A percentile compares a stretch with the other conserved stretches of the same genome.
phyloP scores from a whole-genome alignment of 2,329 filamentous ascomycete genomes.

The Magnaporthales sp. region DNA sequence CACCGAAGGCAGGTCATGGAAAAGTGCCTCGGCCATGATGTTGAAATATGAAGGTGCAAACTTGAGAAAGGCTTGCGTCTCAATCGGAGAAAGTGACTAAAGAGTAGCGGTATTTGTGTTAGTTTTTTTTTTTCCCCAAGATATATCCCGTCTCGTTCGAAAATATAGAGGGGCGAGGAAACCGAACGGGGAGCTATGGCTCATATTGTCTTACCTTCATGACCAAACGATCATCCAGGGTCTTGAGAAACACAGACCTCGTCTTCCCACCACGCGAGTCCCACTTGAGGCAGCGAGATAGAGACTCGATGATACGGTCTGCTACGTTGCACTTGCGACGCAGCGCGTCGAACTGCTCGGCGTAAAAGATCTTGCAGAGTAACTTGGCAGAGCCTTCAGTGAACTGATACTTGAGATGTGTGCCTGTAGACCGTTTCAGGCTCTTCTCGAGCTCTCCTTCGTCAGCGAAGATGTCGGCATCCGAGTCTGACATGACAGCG shows the following conservation, averaged over 20 bases:
- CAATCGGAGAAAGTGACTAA: constrained; percentile 70
- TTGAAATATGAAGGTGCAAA: constrained; percentile 97
- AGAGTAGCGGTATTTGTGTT: neutral
- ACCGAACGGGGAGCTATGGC: neutral
- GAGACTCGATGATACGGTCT: constrained; percentile 87
- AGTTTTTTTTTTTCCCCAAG: neutral
- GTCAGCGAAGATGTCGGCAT: constrained; percentile 26
- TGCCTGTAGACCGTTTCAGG: constrained; percentile 74
- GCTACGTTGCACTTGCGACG: constrained; percentile 87
- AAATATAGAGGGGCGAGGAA: neutral
- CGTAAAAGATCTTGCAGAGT: constrained; percentile 97
- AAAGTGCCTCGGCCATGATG: constrained; percentile 93
- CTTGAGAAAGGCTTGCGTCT: constrained; percentile 86
- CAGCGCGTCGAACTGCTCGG: constrained; percentile 93
- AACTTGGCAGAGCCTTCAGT: constrained; percentile 88
- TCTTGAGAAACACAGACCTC: constrained; percentile 95
- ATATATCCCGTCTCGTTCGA: neutral
- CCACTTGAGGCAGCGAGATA: constrained; percentile 95
- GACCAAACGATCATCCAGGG: constrained; percentile 86
- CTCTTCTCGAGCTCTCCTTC: constrained; percentile 79
- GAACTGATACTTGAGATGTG: constrained; percentile 94
- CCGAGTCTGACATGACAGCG: constrained; percentile 4
- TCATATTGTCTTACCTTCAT: constrained; percentile 50
- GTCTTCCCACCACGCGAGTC: constrained; percentile 97
- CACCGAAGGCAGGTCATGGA: constrained; percentile 89